Base-by-base conservation (phyloP, 495 filamentous ascomycete species). In the Aspergillus sclerotioniger region DNA sequence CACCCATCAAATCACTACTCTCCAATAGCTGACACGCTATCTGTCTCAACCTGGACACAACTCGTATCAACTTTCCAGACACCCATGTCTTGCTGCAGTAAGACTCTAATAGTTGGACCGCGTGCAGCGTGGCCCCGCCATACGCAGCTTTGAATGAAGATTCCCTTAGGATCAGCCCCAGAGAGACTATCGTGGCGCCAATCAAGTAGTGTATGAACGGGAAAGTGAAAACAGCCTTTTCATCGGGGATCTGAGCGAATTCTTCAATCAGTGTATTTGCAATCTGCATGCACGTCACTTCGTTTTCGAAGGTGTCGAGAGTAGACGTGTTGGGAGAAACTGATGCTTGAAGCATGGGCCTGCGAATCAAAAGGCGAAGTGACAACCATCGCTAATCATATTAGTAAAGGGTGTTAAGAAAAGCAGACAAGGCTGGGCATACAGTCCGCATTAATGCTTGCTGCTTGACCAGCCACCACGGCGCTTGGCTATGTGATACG, bases 51-150 rank as follows among this genome's bases (percentile, higher is more conserved):
- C 58, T 63, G 51, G 61, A 60, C 9, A 68, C 60, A 31, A 62
- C 54, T 25, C 60, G 62, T 7, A 60, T 43, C 60, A 71, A 63
- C 51, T 57, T 67, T 3, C 66, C 66, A 3, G 68, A 71, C 3
- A 68, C 60, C 66, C 68, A 71, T 8, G 68, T 71, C 28, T 57
- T 66, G 25, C 46, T 60, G 37, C 66, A 71, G 47, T 65, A 67
- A 0, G 59, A 53, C 44, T 61, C 57, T 5, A 70, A 53, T 4
- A 61, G 61, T 28, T 33, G 16, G 6, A 64, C 59, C 6, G 62
- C 65, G 16, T 63, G 53, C 3, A 70, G 8, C 1, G 61, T 64
- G 5, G 57, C 16, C 12, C 32, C 4, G 1, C 61, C 61, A 33
- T 66, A 63, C 0, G 15, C 31, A 16, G 16, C 10, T 45, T 53